Conservation (phyloP, 2,329 filamentous ascomycete genomes). For the Beauveria caledonica region DNA sequence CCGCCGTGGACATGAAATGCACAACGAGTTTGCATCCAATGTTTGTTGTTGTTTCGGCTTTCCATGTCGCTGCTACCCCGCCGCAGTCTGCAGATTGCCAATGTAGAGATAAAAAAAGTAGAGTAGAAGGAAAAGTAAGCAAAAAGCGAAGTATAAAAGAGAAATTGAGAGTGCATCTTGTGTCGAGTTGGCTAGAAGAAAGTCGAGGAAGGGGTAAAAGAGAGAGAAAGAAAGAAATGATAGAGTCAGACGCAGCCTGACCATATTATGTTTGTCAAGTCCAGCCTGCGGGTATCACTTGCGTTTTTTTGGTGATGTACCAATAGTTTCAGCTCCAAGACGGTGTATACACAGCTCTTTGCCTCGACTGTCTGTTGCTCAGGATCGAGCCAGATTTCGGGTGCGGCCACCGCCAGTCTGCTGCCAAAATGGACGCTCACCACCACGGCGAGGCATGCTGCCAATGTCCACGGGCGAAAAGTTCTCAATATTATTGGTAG, state of each 20-base stretch:
- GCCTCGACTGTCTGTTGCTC: constrained; percentile 6
- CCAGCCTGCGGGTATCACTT: not conserved
- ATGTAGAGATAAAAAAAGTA: constrained; percentile 5
- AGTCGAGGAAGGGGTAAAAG: not conserved
- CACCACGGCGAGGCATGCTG: constrained; percentile 7
- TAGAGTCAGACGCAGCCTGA: not conserved
- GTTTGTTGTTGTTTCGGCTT: not conserved
- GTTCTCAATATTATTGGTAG: not conserved
- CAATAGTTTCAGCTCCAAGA: not conserved
- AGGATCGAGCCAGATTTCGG: constrained; percentile 7
- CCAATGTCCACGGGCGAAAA: constrained; percentile 1
- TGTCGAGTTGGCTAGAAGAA: not conserved
- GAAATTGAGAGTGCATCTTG: not conserved
- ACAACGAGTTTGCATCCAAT: not conserved
- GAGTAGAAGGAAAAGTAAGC: not conserved
- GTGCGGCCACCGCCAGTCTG: constrained; percentile 10
- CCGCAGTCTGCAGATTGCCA: not conserved
- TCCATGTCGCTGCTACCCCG: not conserved
- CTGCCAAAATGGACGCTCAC: constrained; percentile 12
- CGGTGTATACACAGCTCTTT: not conserved
- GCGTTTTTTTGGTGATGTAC: not conserved
- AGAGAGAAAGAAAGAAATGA: not conserved
- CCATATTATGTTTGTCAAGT: not conserved
- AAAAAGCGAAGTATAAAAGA: not conserved
- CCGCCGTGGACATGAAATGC: not conserved